Conservation (phyloP, 192 early-diverging fungal species). For the Kickxella alabastrina region DNA sequence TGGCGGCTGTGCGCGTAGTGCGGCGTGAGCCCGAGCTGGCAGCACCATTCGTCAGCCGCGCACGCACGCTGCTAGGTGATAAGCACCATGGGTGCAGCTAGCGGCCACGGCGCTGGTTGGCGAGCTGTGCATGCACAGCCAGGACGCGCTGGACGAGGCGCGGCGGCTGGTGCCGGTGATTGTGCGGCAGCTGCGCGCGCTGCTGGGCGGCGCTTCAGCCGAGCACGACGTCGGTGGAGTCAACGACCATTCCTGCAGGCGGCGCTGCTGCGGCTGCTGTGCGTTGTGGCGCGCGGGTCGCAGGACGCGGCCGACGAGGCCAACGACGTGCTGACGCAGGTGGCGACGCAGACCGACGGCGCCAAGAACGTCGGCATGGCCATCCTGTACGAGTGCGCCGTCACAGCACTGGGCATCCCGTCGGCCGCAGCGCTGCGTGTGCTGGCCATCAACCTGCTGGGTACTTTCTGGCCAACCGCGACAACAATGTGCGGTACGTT, state of each 20-base stretch:
- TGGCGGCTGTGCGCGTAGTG: conserved; percentile 88
- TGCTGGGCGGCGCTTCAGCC: conserved; percentile 82
- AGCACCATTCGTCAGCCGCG: conserved; percentile 74
- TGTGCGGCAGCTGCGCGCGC: conserved; percentile 82
- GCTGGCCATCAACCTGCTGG: conserved; percentile 96
- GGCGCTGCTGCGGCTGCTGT: conserved; percentile 83
- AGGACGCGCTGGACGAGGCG: conserved; percentile 65
- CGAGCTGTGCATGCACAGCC: conserved; percentile 79
- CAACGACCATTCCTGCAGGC: conserved; percentile 97
- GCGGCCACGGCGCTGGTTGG: conserved; percentile 84
- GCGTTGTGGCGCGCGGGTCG: conserved; percentile 77
- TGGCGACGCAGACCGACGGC: conserved; percentile 92
- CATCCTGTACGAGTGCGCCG: conserved; percentile 94
- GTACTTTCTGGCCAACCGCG: conserved; percentile 91
- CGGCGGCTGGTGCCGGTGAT: conserved; percentile 80
- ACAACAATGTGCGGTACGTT: conserved; percentile 98
- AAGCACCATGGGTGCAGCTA: conserved; percentile 94
- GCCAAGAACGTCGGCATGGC: conserved; percentile 97
- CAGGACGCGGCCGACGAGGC: conserved; percentile 83
- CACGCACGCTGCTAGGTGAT: conserved; percentile 77
- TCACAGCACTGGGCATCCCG: conserved; percentile 95
- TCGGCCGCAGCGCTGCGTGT: conserved; percentile 87
- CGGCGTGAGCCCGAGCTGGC: conserved; percentile 89
- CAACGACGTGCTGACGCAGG: conserved; percentile 97
- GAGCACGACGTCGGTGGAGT: conserved; percentile 97